Conservation (phyloP, 2,329 filamentous ascomycete genomes). For the Fusarium nodosum region DNA sequence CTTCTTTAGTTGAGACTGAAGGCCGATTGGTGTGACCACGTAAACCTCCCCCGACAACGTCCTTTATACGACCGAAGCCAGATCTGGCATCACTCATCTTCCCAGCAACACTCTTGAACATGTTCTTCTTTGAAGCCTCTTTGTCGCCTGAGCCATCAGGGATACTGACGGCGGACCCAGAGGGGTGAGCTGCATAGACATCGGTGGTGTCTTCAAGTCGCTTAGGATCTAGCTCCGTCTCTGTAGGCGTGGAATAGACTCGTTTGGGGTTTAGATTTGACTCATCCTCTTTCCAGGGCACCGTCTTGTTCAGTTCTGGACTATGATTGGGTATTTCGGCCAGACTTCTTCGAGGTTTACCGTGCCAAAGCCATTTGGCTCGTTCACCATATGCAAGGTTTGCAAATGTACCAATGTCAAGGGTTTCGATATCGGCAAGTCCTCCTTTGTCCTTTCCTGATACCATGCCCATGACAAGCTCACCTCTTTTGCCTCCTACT, state of each 20-base stretch:
- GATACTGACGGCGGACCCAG: constrained; percentile 62
- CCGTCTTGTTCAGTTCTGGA: constrained; percentile 61
- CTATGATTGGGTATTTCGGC: constrained; percentile 62
- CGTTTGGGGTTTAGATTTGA: constrained; percentile 60
- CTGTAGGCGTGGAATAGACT: constrained; percentile 64
- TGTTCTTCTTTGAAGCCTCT: constrained; percentile 71
- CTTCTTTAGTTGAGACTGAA: constrained; percentile 66
- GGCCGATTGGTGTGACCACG: constrained; percentile 66
- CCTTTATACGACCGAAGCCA: constrained; percentile 87
- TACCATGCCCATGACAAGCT: constrained; percentile 96
- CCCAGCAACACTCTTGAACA: constrained; percentile 84
- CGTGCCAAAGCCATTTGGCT: constrained; percentile 94
- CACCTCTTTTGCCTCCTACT: constrained; percentile 91
- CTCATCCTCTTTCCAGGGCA: constrained; percentile 69
- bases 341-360: constrained; percentile 80
- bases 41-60: constrained; percentile 77
- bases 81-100: constrained; percentile 85
- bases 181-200: constrained; percentile 60
- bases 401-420: constrained; percentile 87
- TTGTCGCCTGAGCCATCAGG: constrained; percentile 65
- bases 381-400: constrained; percentile 83
- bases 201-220: constrained; percentile 62
- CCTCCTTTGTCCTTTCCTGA: constrained; percentile 87
- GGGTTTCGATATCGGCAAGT: constrained; percentile 91
- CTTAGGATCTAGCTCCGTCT: constrained; percentile 64